Evolutionary conservation across 2,329 filamentous ascomycete species (phyloP), one percentile per base, ranked within the genome.

Genomic region (Beauveria sp.): DNA sequence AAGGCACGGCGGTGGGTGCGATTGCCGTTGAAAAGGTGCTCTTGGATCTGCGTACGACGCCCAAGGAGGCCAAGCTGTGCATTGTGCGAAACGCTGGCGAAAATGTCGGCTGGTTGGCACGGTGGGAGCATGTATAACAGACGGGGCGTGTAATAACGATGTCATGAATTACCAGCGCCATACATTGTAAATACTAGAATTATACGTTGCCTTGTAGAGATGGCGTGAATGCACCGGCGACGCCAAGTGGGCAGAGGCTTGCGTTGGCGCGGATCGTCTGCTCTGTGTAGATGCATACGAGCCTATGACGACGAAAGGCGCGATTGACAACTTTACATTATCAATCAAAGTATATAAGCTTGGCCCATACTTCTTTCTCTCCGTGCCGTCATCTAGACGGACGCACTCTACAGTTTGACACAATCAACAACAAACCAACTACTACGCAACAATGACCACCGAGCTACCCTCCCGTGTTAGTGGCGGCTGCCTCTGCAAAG

Each of bases 31-130:
- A 78, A 5, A 87, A 80, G 71, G 80, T 89, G 1, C 62, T 82
- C 3, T 74, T 61, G 0, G 70, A 67, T 3, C 53, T 75, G 24
- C 70, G 64, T 50, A 66, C 65, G 34, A 64, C 71, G 12, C 64
- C 67, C 7, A 72, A 70, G n/a, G 79, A 81, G 61, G 79, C 78
- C 2, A 77, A 74, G 54, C 68, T 90, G 12, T 97, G 92, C 72
- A 85, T 99, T 66, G 85, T 97, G 37, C 81, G 93, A 58, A 89
- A 92, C 69, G 85, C 88, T 2, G 94, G 94, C 1, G 86, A 92
- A 73, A 85, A 78, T 40, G 77, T 94, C 5, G 93, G 91, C 2
- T 87, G 92, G 76, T 73, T 97, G 65, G 93, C 85, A 3, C 78
- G 77, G 65, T 96, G 92, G 92, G 87, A 93, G 67, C 70, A 86